Evolutionary conservation across 1,139 yeast genomes (phyloP).

Genomic region (Hyphopichia wangnamkhiaoensis): DNA sequence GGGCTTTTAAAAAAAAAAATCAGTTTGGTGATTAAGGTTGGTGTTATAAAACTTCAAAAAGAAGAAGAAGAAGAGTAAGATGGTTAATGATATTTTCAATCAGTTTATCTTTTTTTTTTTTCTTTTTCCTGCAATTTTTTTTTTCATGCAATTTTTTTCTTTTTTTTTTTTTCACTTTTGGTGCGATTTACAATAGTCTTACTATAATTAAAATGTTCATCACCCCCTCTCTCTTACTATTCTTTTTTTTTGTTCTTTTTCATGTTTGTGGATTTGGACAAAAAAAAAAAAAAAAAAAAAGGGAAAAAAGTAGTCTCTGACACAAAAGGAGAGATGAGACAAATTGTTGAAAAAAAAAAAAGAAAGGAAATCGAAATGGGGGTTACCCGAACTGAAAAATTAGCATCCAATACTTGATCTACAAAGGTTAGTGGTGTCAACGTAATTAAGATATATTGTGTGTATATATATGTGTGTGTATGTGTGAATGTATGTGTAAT

Average conservation of each 20-base stretch:
- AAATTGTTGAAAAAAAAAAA: background rate
- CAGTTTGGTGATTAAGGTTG: background rate
- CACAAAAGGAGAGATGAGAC: background rate
- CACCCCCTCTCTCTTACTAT: no score
- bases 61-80: background rate
- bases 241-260: background rate
- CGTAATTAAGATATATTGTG: no score
- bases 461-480: no score
- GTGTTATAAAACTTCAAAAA: background rate
- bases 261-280: no score
- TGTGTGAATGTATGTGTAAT: background rate
- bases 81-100: no score
- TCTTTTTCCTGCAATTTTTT: no score
- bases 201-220: no score
- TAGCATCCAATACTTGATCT: background rate
- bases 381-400: background rate
- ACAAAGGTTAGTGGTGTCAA: no score
- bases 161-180: background rate
- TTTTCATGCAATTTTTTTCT: no score
- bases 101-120: background rate
- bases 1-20: background rate
- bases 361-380: background rate
- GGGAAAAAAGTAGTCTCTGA: background rate
- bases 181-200: no score
- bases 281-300: background rate